Base-by-base conservation (phyloP, 2,329 filamentous ascomycete genomes). In the Akanthomyces dipterigenus region DNA sequence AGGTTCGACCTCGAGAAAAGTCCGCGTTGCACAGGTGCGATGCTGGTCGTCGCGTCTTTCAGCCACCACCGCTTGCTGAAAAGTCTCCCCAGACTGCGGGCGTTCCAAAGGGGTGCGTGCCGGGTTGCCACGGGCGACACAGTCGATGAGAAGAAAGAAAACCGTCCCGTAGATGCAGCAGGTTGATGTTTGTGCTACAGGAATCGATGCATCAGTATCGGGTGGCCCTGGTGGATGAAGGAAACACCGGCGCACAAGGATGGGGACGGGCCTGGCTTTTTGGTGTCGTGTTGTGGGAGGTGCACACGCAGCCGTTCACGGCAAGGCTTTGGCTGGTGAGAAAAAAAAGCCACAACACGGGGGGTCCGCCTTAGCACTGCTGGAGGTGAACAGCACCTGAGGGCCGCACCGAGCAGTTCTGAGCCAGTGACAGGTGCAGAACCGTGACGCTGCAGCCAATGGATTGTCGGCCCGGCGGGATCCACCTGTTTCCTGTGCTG, bases 271-370 rank as follows among this genome's bases (percentile, higher is more conserved):
- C 43, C n/a, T 20, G 51, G 31, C 31, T 14, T 24, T 24, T 31
- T 56, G 45, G 38, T 51, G 42, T 60, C 46, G 56, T 53, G 56
- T 60, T 60, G 56, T 60, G 56, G 56, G 36, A 56, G 36, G 38
- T 48, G 57, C 48, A 50, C 45, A 50, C 36, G 48, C 24, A 53
- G 46, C 26, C 46, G 57, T 45, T 60, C 49, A 38, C 43, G 9
- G 40, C 18, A 48, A 28, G 14, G 28, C 40, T 20, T 20, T 34
- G 16, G 34, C 26, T 51, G 42, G 50, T 42, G 26, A 46, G 51
- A 49, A 55, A 42, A 55, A 60, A 61, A 54, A 46, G 59, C 59
- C 50, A 55, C 59, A 51, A 54, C 49, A 48, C 28, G 50, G 50
- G 51, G 48, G 51, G n/a, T 43, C 12, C 42, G 43, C 36, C 31